Base-by-base conservation (phyloP, 1,139 yeast genomes). In the Citeromyces siamensis region DNA sequence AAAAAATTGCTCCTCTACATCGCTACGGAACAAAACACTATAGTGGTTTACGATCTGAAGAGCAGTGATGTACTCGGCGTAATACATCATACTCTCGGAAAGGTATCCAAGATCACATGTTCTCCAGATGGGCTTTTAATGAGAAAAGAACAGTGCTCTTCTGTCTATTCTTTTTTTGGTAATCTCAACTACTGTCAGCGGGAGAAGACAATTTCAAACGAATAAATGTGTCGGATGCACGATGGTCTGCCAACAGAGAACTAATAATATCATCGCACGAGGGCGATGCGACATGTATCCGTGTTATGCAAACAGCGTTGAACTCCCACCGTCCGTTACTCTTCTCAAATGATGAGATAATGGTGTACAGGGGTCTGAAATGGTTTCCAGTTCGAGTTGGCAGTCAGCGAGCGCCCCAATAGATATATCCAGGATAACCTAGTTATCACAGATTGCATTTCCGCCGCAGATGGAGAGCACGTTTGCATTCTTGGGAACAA, bases 401-500 rank as follows among this genome's bases (percentile, higher is more conserved):
- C 33, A 47, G n/a, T 42, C 37, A 17, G 46, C 48, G 34, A 42
- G 44, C 42, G 31, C 55, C 10, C 60, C 60, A 3, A 33, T 48
- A 4, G 27, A 39, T 56, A 55, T 35, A 45, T 44, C 26, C 35
- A 53, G 14, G 42, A 43, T 20, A 55, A 55, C 37, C 33, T 38
- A 20, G 42, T 38, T 10, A 54, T 62, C 3, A 37, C 46, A 8
- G 46, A 53, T 26, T 46, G 53, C 8, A 46, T 59, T 0, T 49
- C 54, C 3, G 57, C 61, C 31, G 55, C 52, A 35, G 60, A 59
- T 45, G 66, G 64, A 2, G 48, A 51, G 29, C 46, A 43, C 34
- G 43, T 61, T 4, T 62, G 65, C 26, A 33, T 61, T 7, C 52
- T 60, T 9, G 66, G 64, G 4, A 45, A 47, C 14, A 45, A 42